Evolutionary conservation across 441 rosid genomes (phyloP).

Genomic region (Populus hybrid): DNA sequence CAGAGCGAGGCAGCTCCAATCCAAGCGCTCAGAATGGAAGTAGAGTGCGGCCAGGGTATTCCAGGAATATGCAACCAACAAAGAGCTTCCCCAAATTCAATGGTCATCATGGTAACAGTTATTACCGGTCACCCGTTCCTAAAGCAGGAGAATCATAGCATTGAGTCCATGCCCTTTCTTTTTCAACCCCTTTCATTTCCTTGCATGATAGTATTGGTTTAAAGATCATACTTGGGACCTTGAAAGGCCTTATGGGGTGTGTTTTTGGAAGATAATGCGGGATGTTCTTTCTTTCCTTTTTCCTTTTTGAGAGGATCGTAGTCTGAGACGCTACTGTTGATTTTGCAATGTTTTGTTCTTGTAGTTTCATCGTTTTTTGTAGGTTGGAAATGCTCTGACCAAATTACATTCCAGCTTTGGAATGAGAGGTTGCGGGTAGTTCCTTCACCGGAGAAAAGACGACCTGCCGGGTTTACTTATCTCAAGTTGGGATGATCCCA

Average conservation of each 20-base stretch:
- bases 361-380: no score
- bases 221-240: no score
- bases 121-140: conserved; percentile 26
- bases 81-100: conserved; percentile 22
- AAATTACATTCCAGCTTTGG: no score
- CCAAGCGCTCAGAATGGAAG: conserved; percentile 19
- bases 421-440: no score
- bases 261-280: conserved; percentile 3
- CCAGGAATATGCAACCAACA: conserved; percentile 25
- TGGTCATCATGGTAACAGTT: conserved; percentile 21
- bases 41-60: conserved; percentile 20
- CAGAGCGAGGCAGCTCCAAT: conserved; percentile 23
- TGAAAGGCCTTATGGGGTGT: background rate
- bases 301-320: no score
- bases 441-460: no score
- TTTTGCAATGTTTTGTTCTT: no score
- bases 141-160: conserved; percentile 7
- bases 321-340: no score
- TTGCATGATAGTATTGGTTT: background rate
- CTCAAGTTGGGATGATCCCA: no score
- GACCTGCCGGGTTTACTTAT: no score
- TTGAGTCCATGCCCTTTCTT: background rate
- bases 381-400: no score
- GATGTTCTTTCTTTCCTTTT: no score
- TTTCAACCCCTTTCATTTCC: background rate